Evolutionary conservation across 2,329 filamentous ascomycete genomes (phyloP).

Genomic region (Metarhizium album): DNA sequence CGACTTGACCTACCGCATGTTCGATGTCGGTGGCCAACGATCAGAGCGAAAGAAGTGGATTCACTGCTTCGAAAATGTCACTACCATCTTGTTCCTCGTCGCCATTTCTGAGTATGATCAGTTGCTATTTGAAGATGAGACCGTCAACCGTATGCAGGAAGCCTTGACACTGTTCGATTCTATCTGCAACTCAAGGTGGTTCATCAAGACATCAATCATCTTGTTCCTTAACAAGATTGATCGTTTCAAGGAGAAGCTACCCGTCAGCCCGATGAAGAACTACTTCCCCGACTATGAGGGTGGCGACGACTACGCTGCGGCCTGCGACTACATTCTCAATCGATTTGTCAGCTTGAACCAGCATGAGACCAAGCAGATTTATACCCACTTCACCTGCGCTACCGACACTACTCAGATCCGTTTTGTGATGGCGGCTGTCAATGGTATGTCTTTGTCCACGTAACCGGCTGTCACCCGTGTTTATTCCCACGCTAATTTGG

Average conservation of each 20-base stretch:
- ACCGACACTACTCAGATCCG: slow-evolving; percentile 98
- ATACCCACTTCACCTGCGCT: slow-evolving; percentile 98
- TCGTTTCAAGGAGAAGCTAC: slow-evolving; percentile 77
- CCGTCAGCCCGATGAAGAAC: slow-evolving; percentile 73
- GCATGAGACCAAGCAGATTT: slow-evolving; percentile 99
- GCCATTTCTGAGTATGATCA: slow-evolving; percentile 97
- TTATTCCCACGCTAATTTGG: slow-evolving; percentile 27
- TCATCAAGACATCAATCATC: slow-evolving; percentile 82
- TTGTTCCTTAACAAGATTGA: slow-evolving; percentile 88
- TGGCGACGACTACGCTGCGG: slow-evolving; percentile 87
- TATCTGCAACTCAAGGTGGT: slow-evolving; percentile 82
- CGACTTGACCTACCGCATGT: slow-evolving; percentile 91
- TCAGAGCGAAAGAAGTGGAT: slow-evolving; percentile 98
- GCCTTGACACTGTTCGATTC: slow-evolving; percentile 79
- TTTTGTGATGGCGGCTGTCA: slow-evolving; percentile 99
- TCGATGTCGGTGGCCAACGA: slow-evolving; percentile 84
- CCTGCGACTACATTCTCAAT: slow-evolving; percentile 98
- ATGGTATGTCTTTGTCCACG: slow-evolving; percentile 53
- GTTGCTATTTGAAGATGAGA: slow-evolving; percentile 91
- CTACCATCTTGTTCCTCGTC: slow-evolving; percentile 90
- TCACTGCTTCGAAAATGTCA: slow-evolving; percentile 95
- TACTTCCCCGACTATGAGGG: slow-evolving; percentile 90
- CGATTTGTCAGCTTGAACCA: slow-evolving; percentile 97
- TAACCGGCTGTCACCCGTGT: background rate
- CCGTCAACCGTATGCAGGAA: slow-evolving; percentile 89